Percentiles rank a stretch among this genome's conserved stretches.
Conservation (phyloP, 306 rosid species). For the Prunus armeniaca region DNA sequence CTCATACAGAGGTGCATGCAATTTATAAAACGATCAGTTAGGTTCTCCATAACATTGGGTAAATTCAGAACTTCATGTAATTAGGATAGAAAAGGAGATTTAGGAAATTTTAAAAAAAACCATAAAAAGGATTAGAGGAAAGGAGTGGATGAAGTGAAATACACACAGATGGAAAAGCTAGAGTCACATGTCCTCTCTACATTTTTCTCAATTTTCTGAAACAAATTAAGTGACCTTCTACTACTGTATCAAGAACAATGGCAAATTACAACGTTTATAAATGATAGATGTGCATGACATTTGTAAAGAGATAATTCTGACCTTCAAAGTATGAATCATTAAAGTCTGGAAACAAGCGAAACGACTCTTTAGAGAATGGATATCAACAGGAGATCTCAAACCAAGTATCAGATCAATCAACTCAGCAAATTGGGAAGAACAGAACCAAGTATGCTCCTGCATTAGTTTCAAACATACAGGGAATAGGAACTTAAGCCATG, state of each 20-base stretch:
- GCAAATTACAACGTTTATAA: not conserved
- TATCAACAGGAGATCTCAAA: constrained; percentile 54
- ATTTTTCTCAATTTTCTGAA: not conserved
- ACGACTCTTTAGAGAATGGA: constrained; percentile 58
- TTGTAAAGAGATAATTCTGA: constrained; percentile 25
- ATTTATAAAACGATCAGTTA: no score
- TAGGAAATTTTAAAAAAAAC: not conserved
- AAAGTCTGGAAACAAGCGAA: constrained; percentile 62
- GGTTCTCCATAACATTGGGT: no score
- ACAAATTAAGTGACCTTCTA: not conserved
- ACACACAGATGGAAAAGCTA: not conserved
- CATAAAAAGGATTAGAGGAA: not conserved
- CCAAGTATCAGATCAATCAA: constrained; percentile 59
- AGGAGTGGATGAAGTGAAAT: not conserved
- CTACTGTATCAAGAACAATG: not conserved
- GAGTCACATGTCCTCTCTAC: not conserved
- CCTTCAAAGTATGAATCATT: constrained; percentile 73
- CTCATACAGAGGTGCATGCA: no score
- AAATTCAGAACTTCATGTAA: no score
- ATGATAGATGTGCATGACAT: not conserved
- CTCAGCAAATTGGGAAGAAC: constrained; percentile 53
- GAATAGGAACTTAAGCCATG: constrained; percentile 15
- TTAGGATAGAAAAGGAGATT: not conserved
- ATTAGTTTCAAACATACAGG: constrained; percentile 27
- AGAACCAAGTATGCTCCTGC: constrained; percentile 69